Percentiles rank a stretch among this genome's conserved stretches.
Conservation (phyloP, 1,284 basidiomycete species). For the Irpex sp. region DNA sequence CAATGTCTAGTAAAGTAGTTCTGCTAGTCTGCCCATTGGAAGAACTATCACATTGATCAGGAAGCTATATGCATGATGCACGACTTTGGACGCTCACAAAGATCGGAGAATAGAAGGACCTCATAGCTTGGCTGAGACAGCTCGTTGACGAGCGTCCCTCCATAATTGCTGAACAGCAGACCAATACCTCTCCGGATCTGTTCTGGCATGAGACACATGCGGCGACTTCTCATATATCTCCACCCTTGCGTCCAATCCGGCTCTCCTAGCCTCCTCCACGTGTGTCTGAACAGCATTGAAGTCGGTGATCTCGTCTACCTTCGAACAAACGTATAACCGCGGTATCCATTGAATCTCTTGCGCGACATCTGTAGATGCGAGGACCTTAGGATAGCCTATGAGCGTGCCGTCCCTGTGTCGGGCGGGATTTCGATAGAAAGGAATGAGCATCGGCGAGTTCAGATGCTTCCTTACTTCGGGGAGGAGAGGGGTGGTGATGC, state of each 20-base stretch:
- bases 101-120: no score
- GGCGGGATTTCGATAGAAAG: neutral
- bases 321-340: constrained; percentile 10
- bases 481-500: neutral
- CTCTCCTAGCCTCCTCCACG: constrained; percentile 3
- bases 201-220: constrained; percentile 12
- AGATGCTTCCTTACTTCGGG: constrained; percentile 7
- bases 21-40: no score
- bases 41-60: no score
- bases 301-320: constrained; percentile 9
- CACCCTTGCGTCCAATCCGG: constrained; percentile 9
- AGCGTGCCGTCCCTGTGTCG: neutral
- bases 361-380: neutral
- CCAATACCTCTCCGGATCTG: constrained; percentile 14
- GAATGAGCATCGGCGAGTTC: constrained; percentile 9
- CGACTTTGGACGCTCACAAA: no score
- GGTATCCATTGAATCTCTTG: constrained; percentile 1
- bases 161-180: constrained; percentile 7
- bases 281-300: constrained; percentile 9
- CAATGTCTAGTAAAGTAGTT: no score
- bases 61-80: no score
- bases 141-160: constrained; percentile 1
- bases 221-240: constrained; percentile 11
- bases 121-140: constrained; percentile 2
- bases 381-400: neutral